phyloP scores from a whole-genome alignment of 176 grass and related monocot species.

The Musa schizocarpa region DNA sequence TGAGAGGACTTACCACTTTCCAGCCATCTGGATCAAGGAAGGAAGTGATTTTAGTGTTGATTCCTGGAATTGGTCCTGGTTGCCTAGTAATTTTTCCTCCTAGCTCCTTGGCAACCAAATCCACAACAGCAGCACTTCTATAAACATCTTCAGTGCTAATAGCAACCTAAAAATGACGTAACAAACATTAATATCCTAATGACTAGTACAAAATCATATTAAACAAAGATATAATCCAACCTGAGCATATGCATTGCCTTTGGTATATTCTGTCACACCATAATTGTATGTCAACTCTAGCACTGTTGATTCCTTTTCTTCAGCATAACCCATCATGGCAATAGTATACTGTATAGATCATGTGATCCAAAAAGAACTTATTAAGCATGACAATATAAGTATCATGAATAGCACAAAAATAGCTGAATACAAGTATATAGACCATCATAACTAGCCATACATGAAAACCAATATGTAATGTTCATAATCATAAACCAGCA shows the following conservation, averaged over 20 bases:
- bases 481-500: too few species aligned
- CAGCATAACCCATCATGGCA: conserved; percentile 86
- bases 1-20: conserved; percentile 68
- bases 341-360: conserved; percentile 56
- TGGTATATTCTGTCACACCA: conserved; percentile 79
- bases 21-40: conserved; percentile 99
- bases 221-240: conserved; percentile 24
- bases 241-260: conserved; percentile 97
- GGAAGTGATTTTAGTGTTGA: conserved; percentile 85
- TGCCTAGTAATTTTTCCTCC: conserved; percentile 84
- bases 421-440: background rate
- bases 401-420: background rate
- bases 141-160: conserved; percentile 96
- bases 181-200: conserved; percentile 15
- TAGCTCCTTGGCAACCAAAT: conserved; percentile 63
- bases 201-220: background rate
- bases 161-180: conserved; percentile 45
- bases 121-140: conserved; percentile 67
- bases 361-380: background rate
- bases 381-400: conserved; percentile 14
- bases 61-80: conserved; percentile 68
- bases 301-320: conserved; percentile 71
- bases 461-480: background rate
- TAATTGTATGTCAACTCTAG: conserved; percentile 93
- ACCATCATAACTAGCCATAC: background rate